Conservation (phyloP, 73 alveolate species). For the Diophrys appendiculata region DNA sequence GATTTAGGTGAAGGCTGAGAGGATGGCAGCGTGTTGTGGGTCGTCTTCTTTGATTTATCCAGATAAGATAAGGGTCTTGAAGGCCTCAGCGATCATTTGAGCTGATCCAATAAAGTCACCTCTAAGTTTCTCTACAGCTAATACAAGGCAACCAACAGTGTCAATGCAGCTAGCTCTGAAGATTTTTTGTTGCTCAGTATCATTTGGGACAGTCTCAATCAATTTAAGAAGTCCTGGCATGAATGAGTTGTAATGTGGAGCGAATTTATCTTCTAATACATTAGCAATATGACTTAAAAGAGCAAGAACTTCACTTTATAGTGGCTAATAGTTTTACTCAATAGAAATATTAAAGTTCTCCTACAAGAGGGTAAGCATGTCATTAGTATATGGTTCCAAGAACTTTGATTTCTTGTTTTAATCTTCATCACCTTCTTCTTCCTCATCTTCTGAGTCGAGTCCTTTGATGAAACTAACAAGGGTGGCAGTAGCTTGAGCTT, state of each 20-base stretch:
- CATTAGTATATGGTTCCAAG: slow-evolving; percentile 57
- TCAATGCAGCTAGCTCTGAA: slow-evolving; percentile 44
- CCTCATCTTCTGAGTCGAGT: slow-evolving; percentile 51
- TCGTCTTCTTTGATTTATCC: slow-evolving; percentile 38
- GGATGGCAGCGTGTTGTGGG: slow-evolving; percentile 56
- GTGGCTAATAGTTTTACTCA: slow-evolving; percentile 65
- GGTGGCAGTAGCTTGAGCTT: slow-evolving; percentile 59
- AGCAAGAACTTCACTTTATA: slow-evolving; percentile 57
- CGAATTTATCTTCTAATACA: slow-evolving; percentile 28
- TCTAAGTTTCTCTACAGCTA: slow-evolving; percentile 30
- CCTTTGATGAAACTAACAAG: slow-evolving; percentile 73
- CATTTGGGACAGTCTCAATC: slow-evolving; percentile 28
- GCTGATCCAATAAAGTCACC: slow-evolving; percentile 16
- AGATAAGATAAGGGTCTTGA: not conserved
- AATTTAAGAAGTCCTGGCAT: slow-evolving; percentile 41
- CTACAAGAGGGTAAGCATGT: slow-evolving; percentile 49
- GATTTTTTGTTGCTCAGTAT: slow-evolving; percentile 21
- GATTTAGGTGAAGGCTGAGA: slow-evolving; percentile 33
- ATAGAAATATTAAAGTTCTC: slow-evolving; percentile 53
- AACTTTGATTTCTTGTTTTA: slow-evolving; percentile 37
- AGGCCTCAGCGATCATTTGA: not conserved
- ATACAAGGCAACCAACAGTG: slow-evolving; percentile 50
- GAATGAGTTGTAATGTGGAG: slow-evolving; percentile 16
- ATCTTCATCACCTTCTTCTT: slow-evolving; percentile 27
- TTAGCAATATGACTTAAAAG: slow-evolving; percentile 27